Percentiles rank a stretch among this genome's conserved stretches.
phyloP scores from a whole-genome alignment of 2,329 filamentous ascomycete species.

The Metarhizium album region DNA sequence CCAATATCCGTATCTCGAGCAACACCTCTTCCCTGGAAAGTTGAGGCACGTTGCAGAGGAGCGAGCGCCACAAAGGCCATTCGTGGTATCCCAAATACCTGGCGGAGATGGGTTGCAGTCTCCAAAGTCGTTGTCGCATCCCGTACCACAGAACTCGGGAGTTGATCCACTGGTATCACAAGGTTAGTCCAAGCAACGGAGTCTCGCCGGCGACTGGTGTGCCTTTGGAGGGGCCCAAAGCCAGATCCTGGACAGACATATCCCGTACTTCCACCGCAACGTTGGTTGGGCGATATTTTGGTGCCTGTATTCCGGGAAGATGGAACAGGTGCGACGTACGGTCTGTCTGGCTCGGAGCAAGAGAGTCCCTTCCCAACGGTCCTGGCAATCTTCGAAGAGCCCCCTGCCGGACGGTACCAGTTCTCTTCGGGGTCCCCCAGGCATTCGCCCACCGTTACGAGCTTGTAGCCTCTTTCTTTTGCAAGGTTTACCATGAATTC shows the following conservation, averaged over 20 bases:
- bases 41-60: conserved; percentile 21
- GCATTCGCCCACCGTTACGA: conserved; percentile 33
- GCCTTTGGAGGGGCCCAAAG: conserved; percentile 16
- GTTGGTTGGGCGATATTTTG: conserved; percentile 23
- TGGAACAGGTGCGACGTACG: not conserved
- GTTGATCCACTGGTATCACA: conserved; percentile 19
- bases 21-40: conserved; percentile 24
- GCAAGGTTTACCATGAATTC: conserved; percentile 33
- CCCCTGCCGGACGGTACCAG: conserved; percentile 36
- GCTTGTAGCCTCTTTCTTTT: conserved; percentile 29
- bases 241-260: conserved; percentile 25
- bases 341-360: not conserved
- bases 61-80: conserved; percentile 23
- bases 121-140: conserved; percentile 26
- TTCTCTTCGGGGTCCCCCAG: conserved; percentile 15
- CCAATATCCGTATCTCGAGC: conserved; percentile 26
- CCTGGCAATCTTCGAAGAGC: conserved; percentile 3
- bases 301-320: conserved; percentile 10
- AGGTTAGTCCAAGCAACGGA: not conserved
- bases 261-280: conserved; percentile 23
- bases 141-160: conserved; percentile 24
- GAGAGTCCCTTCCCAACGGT: not conserved
- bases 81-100: conserved; percentile 21
- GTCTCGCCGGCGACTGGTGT: not conserved
- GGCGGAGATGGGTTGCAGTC: conserved; percentile 17